phyloP scores from a whole-genome alignment of 345 rosid species.

The Populus ilicifolia region DNA sequence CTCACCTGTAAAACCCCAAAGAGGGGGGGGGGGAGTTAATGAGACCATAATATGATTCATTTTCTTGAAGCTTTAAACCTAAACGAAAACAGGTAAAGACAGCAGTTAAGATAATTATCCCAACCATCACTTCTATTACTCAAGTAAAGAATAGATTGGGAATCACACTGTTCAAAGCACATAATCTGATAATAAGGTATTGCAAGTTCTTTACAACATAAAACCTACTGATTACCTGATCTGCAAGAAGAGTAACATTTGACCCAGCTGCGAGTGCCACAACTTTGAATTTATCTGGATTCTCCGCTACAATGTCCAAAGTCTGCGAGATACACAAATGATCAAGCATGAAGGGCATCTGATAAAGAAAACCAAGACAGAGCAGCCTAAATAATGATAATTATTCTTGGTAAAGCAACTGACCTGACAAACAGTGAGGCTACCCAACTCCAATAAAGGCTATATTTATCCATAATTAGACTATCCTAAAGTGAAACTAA shows the following conservation, averaged over 20 bases:
- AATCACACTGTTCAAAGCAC: neutral
- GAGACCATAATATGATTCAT: neutral
- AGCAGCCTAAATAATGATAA: neutral
- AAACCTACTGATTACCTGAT: slow-evolving; percentile 53
- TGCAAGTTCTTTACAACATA: slow-evolving; percentile 3
- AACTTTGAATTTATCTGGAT: slow-evolving; percentile 80
- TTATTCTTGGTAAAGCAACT: neutral
- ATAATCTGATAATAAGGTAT: neutral
- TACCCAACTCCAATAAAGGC: neutral
- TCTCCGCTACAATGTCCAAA: slow-evolving; percentile 81
- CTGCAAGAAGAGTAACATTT: slow-evolving; percentile 85
- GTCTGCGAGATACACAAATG: slow-evolving; percentile 50
- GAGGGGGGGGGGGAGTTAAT: neutral
- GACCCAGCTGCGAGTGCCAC: slow-evolving; percentile 98
- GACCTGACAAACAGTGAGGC: neutral
- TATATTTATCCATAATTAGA: neutral
- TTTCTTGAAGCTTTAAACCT: neutral
- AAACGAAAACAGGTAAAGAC: neutral
- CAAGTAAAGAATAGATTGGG: neutral
- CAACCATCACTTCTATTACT: neutral
- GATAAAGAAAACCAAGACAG: neutral
- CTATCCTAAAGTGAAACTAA: neutral
- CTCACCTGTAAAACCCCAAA: slow-evolving; percentile 52
- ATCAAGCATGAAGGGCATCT: neutral
- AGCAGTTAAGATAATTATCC: neutral